Evolutionary conservation across 306 rosid species (phyloP).

Genomic region (Casuarina equisetifolia): DNA sequence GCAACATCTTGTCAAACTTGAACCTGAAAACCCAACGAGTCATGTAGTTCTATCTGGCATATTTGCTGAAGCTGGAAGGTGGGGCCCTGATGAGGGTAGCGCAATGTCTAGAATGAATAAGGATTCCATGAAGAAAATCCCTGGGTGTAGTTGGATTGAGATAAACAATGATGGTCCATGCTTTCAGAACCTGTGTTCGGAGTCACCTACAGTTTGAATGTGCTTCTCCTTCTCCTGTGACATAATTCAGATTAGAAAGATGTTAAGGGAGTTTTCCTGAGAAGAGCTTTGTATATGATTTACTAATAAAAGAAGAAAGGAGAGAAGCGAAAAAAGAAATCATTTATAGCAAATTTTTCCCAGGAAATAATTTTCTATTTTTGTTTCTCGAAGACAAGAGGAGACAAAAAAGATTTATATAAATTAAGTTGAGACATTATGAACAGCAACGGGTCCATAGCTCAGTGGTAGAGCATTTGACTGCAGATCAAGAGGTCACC

Average conservation of each 20-base stretch:
- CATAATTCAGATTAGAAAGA: slow-evolving; percentile 16
- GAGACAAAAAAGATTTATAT: not conserved
- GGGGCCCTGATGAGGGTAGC: slow-evolving; percentile 45
- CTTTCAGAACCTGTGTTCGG: slow-evolving; percentile 10
- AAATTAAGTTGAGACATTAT: not conserved
- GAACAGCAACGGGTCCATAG: slow-evolving; percentile 44
- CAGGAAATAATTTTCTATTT: not conserved
- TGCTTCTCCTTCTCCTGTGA: not conserved
- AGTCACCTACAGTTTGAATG: slow-evolving; percentile 21
- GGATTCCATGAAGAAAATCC: slow-evolving; percentile 55
- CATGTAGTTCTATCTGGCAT: slow-evolving; percentile 54
- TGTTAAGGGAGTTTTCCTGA: slow-evolving; percentile 13
- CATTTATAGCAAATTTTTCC: not conserved
- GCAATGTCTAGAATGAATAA: slow-evolving; percentile 43
- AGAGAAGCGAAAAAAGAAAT: not conserved
- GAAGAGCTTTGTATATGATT: slow-evolving; percentile 16
- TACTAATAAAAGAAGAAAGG: slow-evolving; percentile 3
- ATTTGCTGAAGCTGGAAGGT: slow-evolving; percentile 58
- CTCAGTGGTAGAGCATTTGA: slow-evolving; percentile 93
- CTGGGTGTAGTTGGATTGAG: slow-evolving; percentile 71
- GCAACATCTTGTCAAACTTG: slow-evolving; percentile 58
- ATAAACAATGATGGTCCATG: slow-evolving; percentile 31
- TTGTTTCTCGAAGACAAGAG: not conserved
- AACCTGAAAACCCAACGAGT: slow-evolving; percentile 61
- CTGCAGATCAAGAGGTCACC: slow-evolving; percentile 77